phyloP scores from a whole-genome alignment of 257 asterid species.

The Solanum verrucosum region DNA sequence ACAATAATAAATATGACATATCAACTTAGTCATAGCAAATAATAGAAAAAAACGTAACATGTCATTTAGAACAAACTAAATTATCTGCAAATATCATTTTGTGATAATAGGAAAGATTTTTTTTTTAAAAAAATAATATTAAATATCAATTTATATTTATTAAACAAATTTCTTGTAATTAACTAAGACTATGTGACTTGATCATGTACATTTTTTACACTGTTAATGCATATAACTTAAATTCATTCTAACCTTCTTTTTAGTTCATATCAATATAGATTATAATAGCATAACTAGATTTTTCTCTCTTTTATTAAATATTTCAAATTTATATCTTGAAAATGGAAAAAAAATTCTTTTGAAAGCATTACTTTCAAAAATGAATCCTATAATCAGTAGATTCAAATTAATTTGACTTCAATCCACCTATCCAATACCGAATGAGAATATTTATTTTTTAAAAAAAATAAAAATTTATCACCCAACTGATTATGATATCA shows the following conservation, averaged over 20 bases:
- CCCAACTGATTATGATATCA: background rate
- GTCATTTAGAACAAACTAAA: background rate
- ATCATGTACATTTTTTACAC: no score
- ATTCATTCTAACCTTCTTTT: background rate
- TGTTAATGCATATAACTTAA: background rate
- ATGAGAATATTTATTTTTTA: no score
- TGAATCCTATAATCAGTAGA: background rate
- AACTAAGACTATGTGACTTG: no score
- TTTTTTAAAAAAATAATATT: no score
- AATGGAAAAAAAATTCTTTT: background rate
- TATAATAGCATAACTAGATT: background rate
- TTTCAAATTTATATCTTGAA: background rate
- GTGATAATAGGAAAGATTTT: background rate
- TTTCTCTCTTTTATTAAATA: background rate
- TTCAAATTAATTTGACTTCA: background rate
- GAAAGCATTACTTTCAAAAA: background rate
- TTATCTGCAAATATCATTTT: no score
- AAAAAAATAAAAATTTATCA: background rate
- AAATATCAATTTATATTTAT: background rate
- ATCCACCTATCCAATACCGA: background rate
- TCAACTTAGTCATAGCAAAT: background rate
- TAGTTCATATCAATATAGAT: background rate
- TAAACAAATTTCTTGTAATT: background rate
- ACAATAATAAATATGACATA: background rate
- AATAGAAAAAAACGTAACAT: no score